A percentile compares a stretch with the other conserved stretches of the same genome.
Evolutionary conservation across 768 basidiomycete species (phyloP).

Genomic region (Basidioascus undulatus): DNA sequence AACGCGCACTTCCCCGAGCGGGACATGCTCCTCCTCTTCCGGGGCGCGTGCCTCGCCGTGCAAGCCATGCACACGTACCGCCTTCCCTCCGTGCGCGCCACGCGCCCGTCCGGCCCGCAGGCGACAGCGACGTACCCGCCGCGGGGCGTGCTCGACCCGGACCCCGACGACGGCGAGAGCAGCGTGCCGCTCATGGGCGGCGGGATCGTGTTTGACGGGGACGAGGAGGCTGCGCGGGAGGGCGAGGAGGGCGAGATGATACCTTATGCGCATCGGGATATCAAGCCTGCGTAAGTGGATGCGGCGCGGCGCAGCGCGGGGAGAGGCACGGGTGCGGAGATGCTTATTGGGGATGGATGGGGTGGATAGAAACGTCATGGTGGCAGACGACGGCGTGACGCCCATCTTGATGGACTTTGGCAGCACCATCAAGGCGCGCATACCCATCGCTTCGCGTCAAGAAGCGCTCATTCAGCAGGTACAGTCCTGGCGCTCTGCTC

Average conservation of each 20-base stretch:
- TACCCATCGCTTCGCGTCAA: conserved; percentile 53
- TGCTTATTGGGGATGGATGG: no score
- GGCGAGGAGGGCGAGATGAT: conserved; percentile 27
- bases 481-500: conserved; percentile 3
- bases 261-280: conserved; percentile 86
- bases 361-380: conserved; percentile 99
- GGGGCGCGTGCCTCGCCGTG: conserved; percentile 79
- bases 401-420: conserved; percentile 99
- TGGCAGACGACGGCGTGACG: conserved; percentile 58
- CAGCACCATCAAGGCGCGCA: conserved; percentile 62
- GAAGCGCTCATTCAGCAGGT: conserved; percentile 80
- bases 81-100: conserved; percentile 25
- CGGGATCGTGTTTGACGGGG: background rate
- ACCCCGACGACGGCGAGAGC: background rate
- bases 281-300: conserved; percentile 81
- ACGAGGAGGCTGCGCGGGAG: background rate
- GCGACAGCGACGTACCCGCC: background rate
- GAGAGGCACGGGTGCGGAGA: no score
- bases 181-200: conserved; percentile 6
- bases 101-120: no score
- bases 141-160: background rate
- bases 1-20: conserved; percentile 62
- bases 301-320: no score
- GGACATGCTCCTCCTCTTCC: conserved; percentile 72
- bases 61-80: conserved; percentile 82